These are phyloP conservation scores for Hysterangium stoloniferum DNA, from an alignment of 768 basidiomycete species.

Conservation along the genomic window DNA sequence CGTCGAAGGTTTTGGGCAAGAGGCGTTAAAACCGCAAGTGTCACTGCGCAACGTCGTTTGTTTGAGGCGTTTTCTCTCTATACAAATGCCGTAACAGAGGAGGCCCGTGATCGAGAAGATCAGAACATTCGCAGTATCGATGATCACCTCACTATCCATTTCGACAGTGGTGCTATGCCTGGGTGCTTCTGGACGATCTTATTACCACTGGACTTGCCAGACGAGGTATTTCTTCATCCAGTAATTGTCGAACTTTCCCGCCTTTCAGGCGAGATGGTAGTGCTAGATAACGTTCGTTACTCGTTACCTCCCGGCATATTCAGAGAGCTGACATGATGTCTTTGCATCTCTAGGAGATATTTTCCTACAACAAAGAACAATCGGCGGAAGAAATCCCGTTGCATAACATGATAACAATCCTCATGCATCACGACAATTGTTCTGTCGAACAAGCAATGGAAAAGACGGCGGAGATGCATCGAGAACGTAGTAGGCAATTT, in stretches of 20 bases:
- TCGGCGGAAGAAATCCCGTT: neutral
- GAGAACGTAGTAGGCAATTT: neutral
- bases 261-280: neutral
- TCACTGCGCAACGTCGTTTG: neutral
- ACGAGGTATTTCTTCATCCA: neutral
- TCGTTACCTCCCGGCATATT: neutral
- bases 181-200: neutral
- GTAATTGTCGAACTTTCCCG: neutral
- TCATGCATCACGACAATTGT: neutral
- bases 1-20: neutral
- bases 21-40: neutral
- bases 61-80: neutral
- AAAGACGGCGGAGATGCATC: neutral
- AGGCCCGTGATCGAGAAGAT: neutral
- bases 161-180: neutral
- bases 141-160: neutral
- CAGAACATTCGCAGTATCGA: neutral
- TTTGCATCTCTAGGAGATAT: neutral
- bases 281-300: neutral
- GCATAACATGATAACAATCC: neutral
- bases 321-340: neutral
- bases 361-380: neutral
- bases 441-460: neutral
- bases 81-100: neutral
- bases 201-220: neutral